Conservation (phyloP, 805 yeast genomes). For the Wilhelminamyces savonicus region DNA sequence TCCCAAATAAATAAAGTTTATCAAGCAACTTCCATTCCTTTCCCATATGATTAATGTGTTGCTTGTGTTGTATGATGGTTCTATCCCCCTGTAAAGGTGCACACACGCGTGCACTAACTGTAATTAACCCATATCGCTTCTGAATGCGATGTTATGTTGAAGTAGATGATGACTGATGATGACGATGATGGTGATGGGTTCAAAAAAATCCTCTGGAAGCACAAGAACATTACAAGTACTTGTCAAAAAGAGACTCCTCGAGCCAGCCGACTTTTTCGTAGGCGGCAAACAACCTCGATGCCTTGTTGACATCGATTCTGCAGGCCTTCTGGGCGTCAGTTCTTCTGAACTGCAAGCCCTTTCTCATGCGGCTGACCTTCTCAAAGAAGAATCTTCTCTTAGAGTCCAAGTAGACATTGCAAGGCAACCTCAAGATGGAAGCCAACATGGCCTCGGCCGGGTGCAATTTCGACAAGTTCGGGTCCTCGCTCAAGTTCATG, state of each 20-base stretch:
- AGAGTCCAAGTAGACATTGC: conserved; percentile 67
- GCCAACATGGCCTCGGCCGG: conserved; percentile 90
- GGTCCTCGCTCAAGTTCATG: conserved; percentile 81
- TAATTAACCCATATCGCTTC: no score
- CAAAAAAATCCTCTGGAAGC: no score
- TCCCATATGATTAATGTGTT: no score
- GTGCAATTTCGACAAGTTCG: conserved; percentile 65
- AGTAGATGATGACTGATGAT: no score
- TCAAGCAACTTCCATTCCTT: no score
- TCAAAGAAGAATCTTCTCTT: conserved; percentile 76
- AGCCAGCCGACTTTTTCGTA: conserved; percentile 92
- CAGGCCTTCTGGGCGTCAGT: conserved; percentile 98
- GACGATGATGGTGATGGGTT: no score
- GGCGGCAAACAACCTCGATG: conserved; percentile 83
- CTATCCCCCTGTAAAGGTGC: no score
- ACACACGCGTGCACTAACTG: no score
- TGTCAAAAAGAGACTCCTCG: conserved; percentile 58
- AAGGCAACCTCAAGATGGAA: conserved; percentile 82
- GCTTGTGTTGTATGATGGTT: no score
- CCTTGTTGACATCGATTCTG: conserved; percentile 93
- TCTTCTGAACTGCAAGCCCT: conserved; percentile 79
- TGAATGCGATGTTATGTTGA: no score
- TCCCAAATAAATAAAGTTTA: no score
- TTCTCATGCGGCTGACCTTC: conserved; percentile 69
- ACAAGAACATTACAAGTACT: conserved; percentile 8